Conservation (phyloP, 768 basidiomycete species). For the Chalciporus pseudorubinellus region DNA sequence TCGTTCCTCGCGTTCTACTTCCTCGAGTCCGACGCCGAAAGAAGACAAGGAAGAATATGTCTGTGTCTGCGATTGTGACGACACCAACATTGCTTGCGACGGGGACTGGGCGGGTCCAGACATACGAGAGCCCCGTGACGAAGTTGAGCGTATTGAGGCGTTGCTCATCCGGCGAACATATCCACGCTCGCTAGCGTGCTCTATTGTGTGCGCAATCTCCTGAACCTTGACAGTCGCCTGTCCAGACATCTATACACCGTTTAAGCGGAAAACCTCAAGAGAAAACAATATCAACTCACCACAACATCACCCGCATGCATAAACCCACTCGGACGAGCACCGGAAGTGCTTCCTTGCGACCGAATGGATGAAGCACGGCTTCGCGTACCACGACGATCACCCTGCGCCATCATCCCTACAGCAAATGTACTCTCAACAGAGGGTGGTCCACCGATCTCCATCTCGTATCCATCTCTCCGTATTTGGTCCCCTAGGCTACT, state of each 20-base stretch:
- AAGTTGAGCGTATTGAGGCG: constrained; percentile 15
- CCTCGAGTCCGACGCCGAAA: constrained; percentile 25
- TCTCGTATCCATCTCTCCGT: neutral
- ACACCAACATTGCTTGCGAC: constrained; percentile 14
- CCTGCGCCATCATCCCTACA: neutral
- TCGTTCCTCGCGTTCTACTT: constrained; percentile 19
- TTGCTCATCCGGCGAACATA: constrained; percentile 18
- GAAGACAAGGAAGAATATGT: constrained; percentile 19
- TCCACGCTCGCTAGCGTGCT: neutral
- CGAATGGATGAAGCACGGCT: neutral
- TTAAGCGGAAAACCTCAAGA: neutral
- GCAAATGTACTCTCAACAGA: neutral
- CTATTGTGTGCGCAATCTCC: neutral
- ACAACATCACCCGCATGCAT: neutral
- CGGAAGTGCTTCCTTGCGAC: neutral
- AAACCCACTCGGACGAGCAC: neutral
- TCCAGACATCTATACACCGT: neutral
- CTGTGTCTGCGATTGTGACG: constrained; percentile 17
- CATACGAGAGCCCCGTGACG: constrained; percentile 20
- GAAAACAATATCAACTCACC: constrained; percentile 4
- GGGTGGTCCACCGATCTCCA: neutral
- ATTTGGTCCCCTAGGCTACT: neutral
- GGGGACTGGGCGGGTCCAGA: constrained; percentile 21
- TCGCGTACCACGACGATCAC: neutral
- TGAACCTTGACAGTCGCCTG: neutral